phyloP scores from a whole-genome alignment of 192 early-diverging fungal genomes.

The Linnemannia elongata region DNA sequence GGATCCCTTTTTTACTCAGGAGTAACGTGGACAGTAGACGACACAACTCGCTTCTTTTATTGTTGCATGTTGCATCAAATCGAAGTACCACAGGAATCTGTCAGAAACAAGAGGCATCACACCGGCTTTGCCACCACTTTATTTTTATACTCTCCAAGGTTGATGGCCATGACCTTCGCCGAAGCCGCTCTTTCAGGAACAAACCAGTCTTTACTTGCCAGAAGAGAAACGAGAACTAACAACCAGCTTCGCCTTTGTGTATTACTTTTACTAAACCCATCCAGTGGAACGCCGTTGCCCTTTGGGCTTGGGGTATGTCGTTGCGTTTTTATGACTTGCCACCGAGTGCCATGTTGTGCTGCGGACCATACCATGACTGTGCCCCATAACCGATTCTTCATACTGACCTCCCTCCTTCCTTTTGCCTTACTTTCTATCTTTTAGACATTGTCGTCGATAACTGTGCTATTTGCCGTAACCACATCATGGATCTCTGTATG shows the following conservation, averaged over 20 bases:
- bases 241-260: background rate
- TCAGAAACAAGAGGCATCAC: background rate
- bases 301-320: constrained; percentile 96
- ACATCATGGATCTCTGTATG: constrained; percentile 99
- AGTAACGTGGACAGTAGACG: background rate
- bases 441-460: constrained; percentile 97
- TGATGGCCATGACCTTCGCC: background rate
- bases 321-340: background rate
- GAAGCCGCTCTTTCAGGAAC: background rate
- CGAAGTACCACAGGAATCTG: background rate
- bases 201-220: background rate
- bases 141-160: no score
- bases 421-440: background rate
- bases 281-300: constrained; percentile 98
- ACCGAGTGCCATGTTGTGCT: constrained; percentile 1
- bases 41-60: background rate
- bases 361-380: constrained; percentile 39
- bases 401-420: background rate
- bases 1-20: background rate
- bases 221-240: background rate
- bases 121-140: background rate
- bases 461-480: constrained; percentile 99
- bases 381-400: background rate
- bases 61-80: background rate
- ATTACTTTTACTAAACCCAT: constrained; percentile 1